phyloP scores from a whole-genome alignment of 805 yeast genomes.

The Wickerhamiella galacta region DNA sequence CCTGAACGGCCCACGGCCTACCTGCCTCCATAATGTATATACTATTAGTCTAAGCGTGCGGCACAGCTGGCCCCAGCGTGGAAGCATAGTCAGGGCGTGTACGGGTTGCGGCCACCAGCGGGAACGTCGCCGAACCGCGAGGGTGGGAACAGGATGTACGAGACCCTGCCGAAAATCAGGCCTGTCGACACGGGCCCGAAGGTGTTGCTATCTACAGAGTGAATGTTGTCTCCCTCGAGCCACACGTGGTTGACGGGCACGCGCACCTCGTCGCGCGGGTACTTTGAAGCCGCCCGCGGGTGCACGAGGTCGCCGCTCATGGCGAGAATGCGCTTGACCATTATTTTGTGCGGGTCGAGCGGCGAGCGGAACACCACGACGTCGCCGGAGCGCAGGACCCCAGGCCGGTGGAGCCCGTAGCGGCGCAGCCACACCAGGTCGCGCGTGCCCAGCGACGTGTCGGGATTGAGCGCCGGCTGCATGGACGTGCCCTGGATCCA shows the following conservation, averaged over 20 bases:
- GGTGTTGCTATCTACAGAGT: conserved; percentile 64
- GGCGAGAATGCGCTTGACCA: conserved; percentile 68
- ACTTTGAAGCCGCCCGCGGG: conserved; percentile 30
- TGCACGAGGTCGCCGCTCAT: conserved; percentile 50
- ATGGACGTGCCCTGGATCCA: conserved; percentile 67
- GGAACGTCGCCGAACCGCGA: conserved; percentile 35
- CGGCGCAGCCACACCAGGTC: conserved; percentile 48
- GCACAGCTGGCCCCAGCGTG: background rate
- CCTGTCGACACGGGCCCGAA: conserved; percentile 84
- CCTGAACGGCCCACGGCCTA: no score
- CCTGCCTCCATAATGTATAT: no score
- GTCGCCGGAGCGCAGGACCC: conserved; percentile 42
- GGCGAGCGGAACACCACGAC: conserved; percentile 70
- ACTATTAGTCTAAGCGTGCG: background rate
- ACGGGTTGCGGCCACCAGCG: conserved; percentile 26
- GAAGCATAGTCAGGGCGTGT: background rate
- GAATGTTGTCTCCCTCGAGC: conserved; percentile 86
- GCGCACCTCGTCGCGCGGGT: conserved; percentile 42
- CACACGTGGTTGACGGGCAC: conserved; percentile 74
- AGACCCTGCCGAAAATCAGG: conserved; percentile 61
- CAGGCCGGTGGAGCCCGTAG: conserved; percentile 33
- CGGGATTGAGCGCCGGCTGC: conserved; percentile 80
- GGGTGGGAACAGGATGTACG: conserved; percentile 54
- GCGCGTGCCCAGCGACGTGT: conserved; percentile 24
- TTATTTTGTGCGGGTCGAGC: conserved; percentile 52